A percentile compares a stretch with the other conserved stretches of the same genome.
phyloP scores from a whole-genome alignment of 2,329 filamentous ascomycete species.

The Neocatenulostroma microsporum region DNA sequence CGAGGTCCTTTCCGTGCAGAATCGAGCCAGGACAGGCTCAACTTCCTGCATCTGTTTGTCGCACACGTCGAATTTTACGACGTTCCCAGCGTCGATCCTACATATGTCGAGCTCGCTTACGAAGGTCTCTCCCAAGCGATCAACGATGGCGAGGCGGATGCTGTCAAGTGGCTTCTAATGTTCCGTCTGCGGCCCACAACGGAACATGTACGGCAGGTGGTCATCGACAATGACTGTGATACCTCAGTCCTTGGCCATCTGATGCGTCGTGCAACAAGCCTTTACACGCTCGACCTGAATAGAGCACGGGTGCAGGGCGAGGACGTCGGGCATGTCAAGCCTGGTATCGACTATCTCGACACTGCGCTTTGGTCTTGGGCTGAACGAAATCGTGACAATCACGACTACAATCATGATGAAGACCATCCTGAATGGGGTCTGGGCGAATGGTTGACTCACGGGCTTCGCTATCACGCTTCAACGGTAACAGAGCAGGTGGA shows the following conservation, averaged over 20 bases:
- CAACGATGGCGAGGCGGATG: constrained; percentile 12
- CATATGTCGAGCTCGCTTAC: constrained; percentile 21
- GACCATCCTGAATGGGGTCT: too few relatives aligned
- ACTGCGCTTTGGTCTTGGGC: constrained; percentile 29
- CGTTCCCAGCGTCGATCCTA: too few relatives aligned
- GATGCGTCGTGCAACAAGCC: constrained; percentile 1
- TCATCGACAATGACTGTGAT: constrained; percentile 28
- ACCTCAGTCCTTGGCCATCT: constrained; percentile 18
- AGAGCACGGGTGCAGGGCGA: too few relatives aligned
- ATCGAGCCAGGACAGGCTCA: constrained; percentile 18
- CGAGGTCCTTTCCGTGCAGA: constrained; percentile 18
- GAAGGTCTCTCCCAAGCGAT: constrained; percentile 25
- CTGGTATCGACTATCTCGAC: constrained; percentile 26
- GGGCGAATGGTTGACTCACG: constrained; percentile 25
- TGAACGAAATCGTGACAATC: constrained; percentile 18
- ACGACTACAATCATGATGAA: constrained; percentile 18
- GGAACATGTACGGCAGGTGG: constrained; percentile 23
- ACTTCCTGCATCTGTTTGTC: constrained; percentile 17
- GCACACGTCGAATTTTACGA: too few relatives aligned
- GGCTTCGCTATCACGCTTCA: too few relatives aligned
- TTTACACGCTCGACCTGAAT: background rate
- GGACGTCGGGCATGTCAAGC: too few relatives aligned
- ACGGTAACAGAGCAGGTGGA: too few relatives aligned
- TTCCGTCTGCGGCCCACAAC: constrained; percentile 20
- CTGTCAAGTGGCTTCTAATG: constrained; percentile 18